A percentile compares a stretch with the other conserved stretches of the same genome.
phyloP scores from a whole-genome alignment of 1,139 yeast species.

The Debaryomycetaceae sp. region DNA sequence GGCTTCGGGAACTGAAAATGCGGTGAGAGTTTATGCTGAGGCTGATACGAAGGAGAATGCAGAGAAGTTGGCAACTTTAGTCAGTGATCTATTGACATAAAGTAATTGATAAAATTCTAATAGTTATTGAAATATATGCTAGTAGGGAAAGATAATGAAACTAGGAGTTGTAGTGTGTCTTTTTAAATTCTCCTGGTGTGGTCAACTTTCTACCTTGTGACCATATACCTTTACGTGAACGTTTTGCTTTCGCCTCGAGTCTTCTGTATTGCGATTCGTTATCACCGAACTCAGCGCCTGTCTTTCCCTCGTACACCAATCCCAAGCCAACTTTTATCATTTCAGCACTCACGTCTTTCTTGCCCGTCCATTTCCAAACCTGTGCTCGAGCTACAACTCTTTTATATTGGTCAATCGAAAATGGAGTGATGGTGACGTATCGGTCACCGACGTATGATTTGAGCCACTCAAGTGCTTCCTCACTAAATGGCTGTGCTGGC shows the following conservation, averaged over 20 bases:
- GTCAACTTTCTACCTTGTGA: conserved; percentile 46
- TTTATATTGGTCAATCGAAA: conserved; percentile 82
- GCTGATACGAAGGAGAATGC: conserved; percentile 49
- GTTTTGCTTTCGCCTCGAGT: conserved; percentile 60
- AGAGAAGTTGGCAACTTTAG: conserved; percentile 29
- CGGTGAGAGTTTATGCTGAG: conserved; percentile 93
- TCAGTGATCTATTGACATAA: conserved; percentile 29
- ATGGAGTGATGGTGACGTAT: conserved; percentile 70
- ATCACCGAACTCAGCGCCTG: conserved; percentile 84
- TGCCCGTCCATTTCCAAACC: conserved; percentile 72
- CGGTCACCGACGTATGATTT: conserved; percentile 59
- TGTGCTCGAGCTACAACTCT: conserved; percentile 82
- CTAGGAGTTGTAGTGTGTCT: conserved; percentile 14
- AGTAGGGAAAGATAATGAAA: neutral
- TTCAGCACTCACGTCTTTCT: conserved; percentile 77
- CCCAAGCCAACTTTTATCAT: conserved; percentile 84
- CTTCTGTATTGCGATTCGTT: conserved; percentile 55
- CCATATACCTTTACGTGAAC: conserved; percentile 69
- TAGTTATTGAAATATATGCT: neutral
- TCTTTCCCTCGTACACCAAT: conserved; percentile 78
- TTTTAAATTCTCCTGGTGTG: conserved; percentile 84
- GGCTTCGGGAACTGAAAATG: conserved; percentile 98
- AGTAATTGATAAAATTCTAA: neutral
- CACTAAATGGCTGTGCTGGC: conserved; percentile 85
- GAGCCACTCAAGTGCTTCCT: conserved; percentile 81